Conservation (phyloP, 169 alveolate species). For the Eimeria acervulina region DNA sequence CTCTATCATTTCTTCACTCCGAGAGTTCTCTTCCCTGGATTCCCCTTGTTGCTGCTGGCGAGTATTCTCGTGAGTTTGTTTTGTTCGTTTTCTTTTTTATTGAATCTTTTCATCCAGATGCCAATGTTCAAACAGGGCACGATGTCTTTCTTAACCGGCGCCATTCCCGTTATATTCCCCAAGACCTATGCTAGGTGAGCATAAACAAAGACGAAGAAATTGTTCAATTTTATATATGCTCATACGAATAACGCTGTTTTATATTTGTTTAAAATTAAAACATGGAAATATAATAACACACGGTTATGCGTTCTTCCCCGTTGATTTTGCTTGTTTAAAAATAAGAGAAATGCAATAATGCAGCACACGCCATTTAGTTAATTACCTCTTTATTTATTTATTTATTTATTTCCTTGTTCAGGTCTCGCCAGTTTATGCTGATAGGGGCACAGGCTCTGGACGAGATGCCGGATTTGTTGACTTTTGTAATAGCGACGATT, state of each 20-base stretch:
- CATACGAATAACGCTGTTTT: no score
- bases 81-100: neutral
- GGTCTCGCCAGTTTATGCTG: conserved; percentile 52
- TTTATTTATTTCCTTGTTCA: neutral
- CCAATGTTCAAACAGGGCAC: neutral
- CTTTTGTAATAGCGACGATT: neutral
- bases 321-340: no score
- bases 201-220: no score
- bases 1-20: conserved; percentile 57
- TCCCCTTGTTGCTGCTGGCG: conserved; percentile 12
- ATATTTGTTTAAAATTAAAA: neutral
- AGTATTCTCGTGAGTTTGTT: neutral
- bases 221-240: neutral
- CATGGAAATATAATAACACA: no score
- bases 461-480: conserved; percentile 60
- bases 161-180: conserved; percentile 47
- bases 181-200: conserved; percentile 42
- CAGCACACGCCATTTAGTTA: no score
- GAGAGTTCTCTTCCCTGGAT: conserved; percentile 6
- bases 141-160: conserved; percentile 15
- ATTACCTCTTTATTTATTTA: no score
- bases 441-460: conserved; percentile 61
- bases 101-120: neutral
- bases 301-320: no score
- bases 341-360: no score